Conservation (phyloP, 495 filamentous ascomycete species). For the Aspergillus carlsbadensis region DNA sequence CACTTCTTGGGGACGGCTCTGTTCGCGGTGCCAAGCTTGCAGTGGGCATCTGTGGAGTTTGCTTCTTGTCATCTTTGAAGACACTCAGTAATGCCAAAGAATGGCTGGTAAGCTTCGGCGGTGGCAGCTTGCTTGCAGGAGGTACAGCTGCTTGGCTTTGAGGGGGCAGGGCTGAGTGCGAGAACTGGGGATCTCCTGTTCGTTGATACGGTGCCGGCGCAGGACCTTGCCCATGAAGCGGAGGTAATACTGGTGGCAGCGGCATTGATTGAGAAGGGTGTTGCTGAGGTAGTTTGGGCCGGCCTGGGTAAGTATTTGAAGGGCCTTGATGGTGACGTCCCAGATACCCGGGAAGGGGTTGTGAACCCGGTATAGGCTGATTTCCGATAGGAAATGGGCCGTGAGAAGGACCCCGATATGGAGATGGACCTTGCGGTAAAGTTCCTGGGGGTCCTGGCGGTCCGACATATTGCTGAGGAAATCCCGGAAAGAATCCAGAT, state of each 20-base stretch:
- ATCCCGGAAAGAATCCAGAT: conserved; percentile 36
- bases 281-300: conserved; percentile 19
- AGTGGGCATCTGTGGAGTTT: conserved; percentile 30
- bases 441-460: conserved; percentile 18
- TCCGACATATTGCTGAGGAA: conserved; percentile 30
- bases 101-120: conserved; percentile 64
- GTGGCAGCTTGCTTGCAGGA: conserved; percentile 55
- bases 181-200: conserved; percentile 52
- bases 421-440: conserved; percentile 26
- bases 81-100: conserved; percentile 62
- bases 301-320: conserved; percentile 14
- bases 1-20: conserved; percentile 14
- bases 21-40: conserved; percentile 31
- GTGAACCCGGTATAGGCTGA: conserved; percentile 8
- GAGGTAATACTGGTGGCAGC: conserved; percentile 16
- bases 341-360: conserved; percentile 15
- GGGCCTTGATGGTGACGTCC: conserved; percentile 13
- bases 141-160: conserved; percentile 48
- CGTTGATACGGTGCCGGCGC: conserved; percentile 49
- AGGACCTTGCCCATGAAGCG: conserved; percentile 19
- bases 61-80: conserved; percentile 53
- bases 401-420: conserved; percentile 17
- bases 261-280: conserved; percentile 10
- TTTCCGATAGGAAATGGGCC: conserved; percentile 7
- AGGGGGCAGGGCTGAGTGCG: conserved; percentile 37